Conservation (phyloP, 139 green algal species). For the Micromonas commoda region DNA sequence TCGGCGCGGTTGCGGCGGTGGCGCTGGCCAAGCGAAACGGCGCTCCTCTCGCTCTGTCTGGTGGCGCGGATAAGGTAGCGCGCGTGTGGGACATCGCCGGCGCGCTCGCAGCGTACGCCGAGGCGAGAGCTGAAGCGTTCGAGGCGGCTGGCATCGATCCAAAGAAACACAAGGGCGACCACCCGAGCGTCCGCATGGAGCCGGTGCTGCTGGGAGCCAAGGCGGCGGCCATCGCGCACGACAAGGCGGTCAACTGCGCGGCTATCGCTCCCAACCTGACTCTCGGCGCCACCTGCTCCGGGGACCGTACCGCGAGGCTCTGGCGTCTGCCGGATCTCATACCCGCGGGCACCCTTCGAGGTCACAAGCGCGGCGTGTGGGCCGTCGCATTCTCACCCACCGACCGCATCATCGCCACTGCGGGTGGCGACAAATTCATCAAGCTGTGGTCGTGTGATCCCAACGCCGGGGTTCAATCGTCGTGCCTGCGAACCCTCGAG, state of each 20-base stretch:
- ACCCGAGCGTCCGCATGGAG: not conserved
- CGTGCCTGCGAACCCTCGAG: constrained; percentile 85
- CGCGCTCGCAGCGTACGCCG: not conserved
- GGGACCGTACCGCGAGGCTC: constrained; percentile 77
- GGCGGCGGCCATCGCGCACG: constrained; percentile 80
- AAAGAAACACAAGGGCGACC: not conserved
- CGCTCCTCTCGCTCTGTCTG: constrained; percentile 57
- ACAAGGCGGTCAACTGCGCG: constrained; percentile 95
- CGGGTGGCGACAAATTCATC: constrained; percentile 73
- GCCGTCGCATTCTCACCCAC: constrained; percentile 79
- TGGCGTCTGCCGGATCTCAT: constrained; percentile 78
- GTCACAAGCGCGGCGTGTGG: constrained; percentile 93
- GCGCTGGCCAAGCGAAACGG: constrained; percentile 50
- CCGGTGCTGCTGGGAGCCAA: constrained; percentile 42
- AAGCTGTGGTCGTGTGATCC: constrained; percentile 65
- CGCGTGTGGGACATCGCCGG: constrained; percentile 62
- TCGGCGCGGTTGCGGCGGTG: constrained; percentile 71
- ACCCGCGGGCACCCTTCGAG: constrained; percentile 40
- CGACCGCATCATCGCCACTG: constrained; percentile 64
- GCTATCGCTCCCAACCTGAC: constrained; percentile 71
- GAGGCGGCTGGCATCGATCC: not conserved
- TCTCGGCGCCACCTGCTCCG: constrained; percentile 59
- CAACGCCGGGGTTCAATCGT: constrained; percentile 37
- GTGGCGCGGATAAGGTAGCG: constrained; percentile 62
- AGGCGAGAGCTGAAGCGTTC: not conserved